Conservation (phyloP, 345 rosid genomes). For the Linum lewisii region DNA sequence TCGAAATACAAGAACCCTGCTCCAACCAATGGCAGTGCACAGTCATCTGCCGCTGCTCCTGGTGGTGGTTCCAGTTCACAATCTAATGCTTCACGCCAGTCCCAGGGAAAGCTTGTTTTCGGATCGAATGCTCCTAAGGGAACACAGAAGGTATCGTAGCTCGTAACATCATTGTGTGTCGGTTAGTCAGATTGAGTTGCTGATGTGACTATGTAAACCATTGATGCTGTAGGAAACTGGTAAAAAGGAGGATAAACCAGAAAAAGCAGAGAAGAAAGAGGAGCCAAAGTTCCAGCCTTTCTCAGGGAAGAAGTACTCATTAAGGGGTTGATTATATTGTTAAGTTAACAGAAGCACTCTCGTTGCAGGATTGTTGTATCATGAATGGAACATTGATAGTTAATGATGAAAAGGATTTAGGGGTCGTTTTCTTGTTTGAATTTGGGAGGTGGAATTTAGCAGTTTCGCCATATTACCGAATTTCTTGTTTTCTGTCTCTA, state of each 20-base stretch:
- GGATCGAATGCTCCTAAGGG: constrained; percentile 54
- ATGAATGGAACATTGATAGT: too few species aligned
- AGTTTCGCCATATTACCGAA: too few species aligned
- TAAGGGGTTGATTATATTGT: constrained; percentile 56
- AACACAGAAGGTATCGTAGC: constrained; percentile 34
- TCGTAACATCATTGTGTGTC: too few species aligned
- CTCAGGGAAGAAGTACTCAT: constrained; percentile 78
- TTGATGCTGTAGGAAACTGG: constrained; percentile 58
- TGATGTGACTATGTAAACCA: too few species aligned
- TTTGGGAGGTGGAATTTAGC: too few species aligned
- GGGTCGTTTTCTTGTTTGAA: too few species aligned
- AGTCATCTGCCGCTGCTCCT: constrained; percentile 21
- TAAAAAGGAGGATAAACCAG: constrained; percentile 48
- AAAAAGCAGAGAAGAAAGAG: constrained; percentile 51
- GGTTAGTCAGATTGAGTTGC: too few species aligned
- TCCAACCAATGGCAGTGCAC: constrained; percentile 34
- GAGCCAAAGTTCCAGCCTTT: constrained; percentile 87
- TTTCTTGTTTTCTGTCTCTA: too few species aligned
- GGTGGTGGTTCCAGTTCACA: constrained; percentile 50
- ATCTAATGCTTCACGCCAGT: constrained; percentile 35
- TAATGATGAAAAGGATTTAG: too few species aligned
- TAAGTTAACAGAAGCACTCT: too few species aligned
- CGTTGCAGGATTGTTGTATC: too few species aligned
- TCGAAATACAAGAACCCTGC: constrained; percentile 47
- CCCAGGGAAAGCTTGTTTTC: constrained; percentile 94